These are phyloP conservation scores for Pyrenophora seminiperda DNA, from an alignment of 2,329 filamentous ascomycete species.

Conservation along the genomic window DNA sequence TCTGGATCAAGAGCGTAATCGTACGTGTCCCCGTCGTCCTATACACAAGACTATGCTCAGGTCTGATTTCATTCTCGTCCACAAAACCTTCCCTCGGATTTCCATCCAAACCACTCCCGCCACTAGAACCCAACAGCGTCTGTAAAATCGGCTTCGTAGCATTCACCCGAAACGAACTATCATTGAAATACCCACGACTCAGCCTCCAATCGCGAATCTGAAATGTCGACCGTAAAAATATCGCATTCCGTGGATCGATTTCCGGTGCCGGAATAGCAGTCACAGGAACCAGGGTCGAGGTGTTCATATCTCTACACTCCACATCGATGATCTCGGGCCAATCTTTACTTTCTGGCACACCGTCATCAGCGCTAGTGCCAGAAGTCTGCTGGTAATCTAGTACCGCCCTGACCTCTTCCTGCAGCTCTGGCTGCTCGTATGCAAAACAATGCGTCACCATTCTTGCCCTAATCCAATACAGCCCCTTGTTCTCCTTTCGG, in stretches of 20 bases:
- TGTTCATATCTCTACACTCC: slow-evolving; percentile 59
- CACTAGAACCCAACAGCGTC: slow-evolving; percentile 48
- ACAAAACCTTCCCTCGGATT: no score
- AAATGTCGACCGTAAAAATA: slow-evolving; percentile 63
- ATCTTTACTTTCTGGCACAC: slow-evolving; percentile 51
- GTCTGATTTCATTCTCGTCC: no score
- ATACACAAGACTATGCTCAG: no score
- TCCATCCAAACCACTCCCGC: background rate
- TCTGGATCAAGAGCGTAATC: slow-evolving; percentile 43
- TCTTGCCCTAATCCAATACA: slow-evolving; percentile 59
- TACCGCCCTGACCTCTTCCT: slow-evolving; percentile 56
- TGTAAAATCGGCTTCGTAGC: slow-evolving; percentile 57
- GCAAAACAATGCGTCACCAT: slow-evolving; percentile 67
- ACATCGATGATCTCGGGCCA: slow-evolving; percentile 58
- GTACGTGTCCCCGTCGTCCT: slow-evolving; percentile 30
- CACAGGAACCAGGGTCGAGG: slow-evolving; percentile 54
- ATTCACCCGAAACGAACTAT: slow-evolving; percentile 59
- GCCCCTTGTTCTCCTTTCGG: slow-evolving; percentile 20
- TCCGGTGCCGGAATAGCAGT: slow-evolving; percentile 52
- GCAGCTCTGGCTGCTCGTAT: slow-evolving; percentile 55
- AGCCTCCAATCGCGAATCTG: slow-evolving; percentile 65
- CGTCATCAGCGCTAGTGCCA: background rate
- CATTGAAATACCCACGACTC: slow-evolving; percentile 64
- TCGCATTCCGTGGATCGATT: slow-evolving; percentile 55
- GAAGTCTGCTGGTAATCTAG: slow-evolving; percentile 51